phyloP scores from a whole-genome alignment of 1,284 basidiomycete genomes.

The Volvariella volvacea region DNA sequence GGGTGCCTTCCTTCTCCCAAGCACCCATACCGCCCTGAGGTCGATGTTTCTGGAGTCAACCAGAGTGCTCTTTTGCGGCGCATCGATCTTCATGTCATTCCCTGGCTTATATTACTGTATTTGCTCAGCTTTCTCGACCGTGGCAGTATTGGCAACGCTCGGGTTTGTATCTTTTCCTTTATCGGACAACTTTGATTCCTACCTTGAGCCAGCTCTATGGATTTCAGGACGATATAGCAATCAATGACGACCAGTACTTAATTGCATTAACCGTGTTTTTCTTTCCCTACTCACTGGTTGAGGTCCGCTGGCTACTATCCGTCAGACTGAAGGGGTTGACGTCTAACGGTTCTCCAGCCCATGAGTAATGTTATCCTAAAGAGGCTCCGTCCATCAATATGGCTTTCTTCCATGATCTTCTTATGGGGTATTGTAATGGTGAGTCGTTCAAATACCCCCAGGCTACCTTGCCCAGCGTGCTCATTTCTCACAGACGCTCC shows the following conservation, averaged over 20 bases:
- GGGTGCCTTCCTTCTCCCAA: constrained; percentile 6
- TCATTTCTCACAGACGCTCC: constrained; percentile 34
- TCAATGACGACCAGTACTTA: constrained; percentile 46
- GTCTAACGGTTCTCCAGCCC: constrained; percentile 25
- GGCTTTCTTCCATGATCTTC: constrained; percentile 48
- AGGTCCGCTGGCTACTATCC: constrained; percentile 26
- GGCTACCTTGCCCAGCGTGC: neutral
- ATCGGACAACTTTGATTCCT: constrained; percentile 6
- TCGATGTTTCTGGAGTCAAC: constrained; percentile 34
- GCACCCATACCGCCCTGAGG: constrained; percentile 28
- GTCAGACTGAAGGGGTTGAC: constrained; percentile 1
- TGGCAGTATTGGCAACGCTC: constrained; percentile 62
- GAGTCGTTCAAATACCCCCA: constrained; percentile 11
- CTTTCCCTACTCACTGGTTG: constrained; percentile 48
- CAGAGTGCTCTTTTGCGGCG: constrained; percentile 41
- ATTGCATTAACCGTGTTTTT: constrained; percentile 52
- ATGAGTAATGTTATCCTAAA: constrained; percentile 51
- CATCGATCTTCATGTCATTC: constrained; percentile 46
- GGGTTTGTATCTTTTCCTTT: constrained; percentile 26
- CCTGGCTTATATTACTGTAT: constrained; percentile 56
- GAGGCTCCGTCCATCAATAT: constrained; percentile 50
- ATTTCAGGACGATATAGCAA: constrained; percentile 38
- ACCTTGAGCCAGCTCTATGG: constrained; percentile 34
- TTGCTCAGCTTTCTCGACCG: constrained; percentile 58
- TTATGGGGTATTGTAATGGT: constrained; percentile 58